Base-by-base conservation (phyloP, 116 monocot genomes). In the Zostera marina region DNA sequence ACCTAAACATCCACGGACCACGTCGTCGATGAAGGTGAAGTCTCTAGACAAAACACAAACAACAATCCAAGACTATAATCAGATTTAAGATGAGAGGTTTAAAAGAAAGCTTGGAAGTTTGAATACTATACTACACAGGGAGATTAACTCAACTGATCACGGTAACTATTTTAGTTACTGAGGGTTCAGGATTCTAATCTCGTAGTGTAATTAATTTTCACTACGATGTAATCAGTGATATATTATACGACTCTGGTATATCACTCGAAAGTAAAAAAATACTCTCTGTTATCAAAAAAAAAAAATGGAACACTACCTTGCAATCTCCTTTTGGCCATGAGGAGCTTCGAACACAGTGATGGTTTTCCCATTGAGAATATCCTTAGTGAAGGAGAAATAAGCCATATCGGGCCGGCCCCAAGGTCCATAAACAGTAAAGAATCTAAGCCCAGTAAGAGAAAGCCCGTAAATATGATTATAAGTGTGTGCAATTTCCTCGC, bases 381-480 rank as follows among this genome's bases (percentile, higher is more conserved):
- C 57, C 21, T 77, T 77, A 22, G 81, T 77, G 62, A 82, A 81
- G 57, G 25, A 71, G 68, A 83, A 83, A 72, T 77, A 82, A 38
- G 81, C 77, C 81, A 82, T 82, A 48, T 82, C 81, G 38, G 77
- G 81, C 22, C 81, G 60, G 21, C 81, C 81, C 77, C 77, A 82
- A 7, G 77, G 77, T 10, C 77, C 81, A 66, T 82, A 82, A 47
- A 82, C 81, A 15, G 77, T 77, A 75, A 89, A 89, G 70, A 84
- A 89, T 5, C 89, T 52, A 13, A 84, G 70, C 15, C 78, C 84
- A 53, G 89, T 89, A 64, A 89, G 70, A 11, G 89, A 88, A 47
- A 88, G 70, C 25, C 88, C 88, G 63, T 88, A 80, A 54, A 83
- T 83, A 47, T 83, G 83, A 63, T 81, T 83, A 65, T 84, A 83